Base-by-base conservation (phyloP, 768 basidiomycete genomes). In the Leccinum incarnatum region DNA sequence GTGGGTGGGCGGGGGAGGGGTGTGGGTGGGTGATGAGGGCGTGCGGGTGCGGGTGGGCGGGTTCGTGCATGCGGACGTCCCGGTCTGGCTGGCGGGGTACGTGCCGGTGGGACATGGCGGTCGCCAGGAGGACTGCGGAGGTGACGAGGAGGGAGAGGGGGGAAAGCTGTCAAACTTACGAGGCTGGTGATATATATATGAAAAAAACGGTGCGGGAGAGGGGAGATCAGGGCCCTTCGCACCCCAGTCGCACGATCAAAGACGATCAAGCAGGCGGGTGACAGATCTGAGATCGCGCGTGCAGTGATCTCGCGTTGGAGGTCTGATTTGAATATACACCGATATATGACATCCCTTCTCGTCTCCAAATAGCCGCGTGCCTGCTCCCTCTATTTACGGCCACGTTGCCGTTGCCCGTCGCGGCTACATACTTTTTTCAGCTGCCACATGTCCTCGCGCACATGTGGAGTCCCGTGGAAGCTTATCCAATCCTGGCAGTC, bases 51-150 rank as follows among this genome's bases (percentile, higher is more conserved):
- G 78, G 68, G 46, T 72, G 66, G 7, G 80, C 64, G 52, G 81
- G 76, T 61, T 88, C 86, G 64, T 86, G 87, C 70, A 86, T 82
- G 61, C 84, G 83, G 30, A 82, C 76, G 72, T 88, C 86, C 64
- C 84, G 76, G 59, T 85, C 83, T 32, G 78, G 71, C 63, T 80
- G 84, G 65, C 86, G 86, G 60, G 84, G 79, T 32, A 81, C 72
- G 66, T 85, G 84, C 71, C 87, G 75, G 65, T 78, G 79, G 66
- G 88, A 81, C 86, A 87, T 86, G 72, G 71, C 62, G 62, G 67
- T 60, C 72, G 51, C 60, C 65, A 57, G 57, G 62, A 68, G 67
- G 65, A 51, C 67, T 69, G 63, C 63, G 70, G 62, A 61, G 67
- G 69, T 69, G 74, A 73, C 71, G 70, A 70, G 72, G 75, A 74